phyloP scores from a whole-genome alignment of 1,284 basidiomycete genomes.

The Cryptococcus sp. region DNA sequence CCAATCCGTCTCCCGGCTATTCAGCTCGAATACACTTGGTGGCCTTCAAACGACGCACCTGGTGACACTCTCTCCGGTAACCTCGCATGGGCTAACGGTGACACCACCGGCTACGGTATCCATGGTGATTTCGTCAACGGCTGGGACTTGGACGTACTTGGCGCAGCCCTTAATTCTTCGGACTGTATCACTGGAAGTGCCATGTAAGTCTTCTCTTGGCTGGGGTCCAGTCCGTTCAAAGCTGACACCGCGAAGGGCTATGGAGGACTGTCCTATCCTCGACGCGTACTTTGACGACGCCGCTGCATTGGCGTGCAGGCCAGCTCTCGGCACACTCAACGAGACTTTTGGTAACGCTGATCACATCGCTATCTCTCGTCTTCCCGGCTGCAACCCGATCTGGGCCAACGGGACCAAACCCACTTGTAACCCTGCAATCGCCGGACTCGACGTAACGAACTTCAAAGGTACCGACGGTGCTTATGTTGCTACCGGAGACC shows the following conservation, averaged over 20 bases:
- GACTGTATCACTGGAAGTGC: slow-evolving; percentile 23
- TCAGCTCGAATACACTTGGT: slow-evolving; percentile 41
- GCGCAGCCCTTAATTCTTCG: slow-evolving; percentile 28
- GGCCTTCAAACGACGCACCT: slow-evolving; percentile 23
- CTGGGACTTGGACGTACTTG: slow-evolving; percentile 40
- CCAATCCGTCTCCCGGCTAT: slow-evolving; percentile 42
- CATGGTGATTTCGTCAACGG: slow-evolving; percentile 45
- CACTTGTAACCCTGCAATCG: slow-evolving; percentile 21
- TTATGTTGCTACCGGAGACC: slow-evolving; percentile 13
- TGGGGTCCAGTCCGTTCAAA: not conserved
- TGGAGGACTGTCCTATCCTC: slow-evolving; percentile 31
- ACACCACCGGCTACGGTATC: slow-evolving; percentile 44
- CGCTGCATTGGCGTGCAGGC: slow-evolving; percentile 22
- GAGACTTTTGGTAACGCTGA: slow-evolving; percentile 34
- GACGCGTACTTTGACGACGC: slow-evolving; percentile 23
- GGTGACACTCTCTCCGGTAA: slow-evolving; percentile 31
- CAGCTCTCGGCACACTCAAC: slow-evolving; percentile 27
- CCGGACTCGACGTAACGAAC: slow-evolving; percentile 24
- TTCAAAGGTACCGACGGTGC: slow-evolving; percentile 31
- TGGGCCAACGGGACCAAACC: slow-evolving; percentile 36
- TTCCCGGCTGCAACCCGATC: slow-evolving; percentile 40
- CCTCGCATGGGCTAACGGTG: slow-evolving; percentile 49
- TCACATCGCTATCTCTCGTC: slow-evolving; percentile 21
- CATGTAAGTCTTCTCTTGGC: slow-evolving; percentile 3
- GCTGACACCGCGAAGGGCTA: slow-evolving; percentile 6